Conservation (phyloP, 495 filamentous ascomycete species). For the Glarea lozoyensis region DNA sequence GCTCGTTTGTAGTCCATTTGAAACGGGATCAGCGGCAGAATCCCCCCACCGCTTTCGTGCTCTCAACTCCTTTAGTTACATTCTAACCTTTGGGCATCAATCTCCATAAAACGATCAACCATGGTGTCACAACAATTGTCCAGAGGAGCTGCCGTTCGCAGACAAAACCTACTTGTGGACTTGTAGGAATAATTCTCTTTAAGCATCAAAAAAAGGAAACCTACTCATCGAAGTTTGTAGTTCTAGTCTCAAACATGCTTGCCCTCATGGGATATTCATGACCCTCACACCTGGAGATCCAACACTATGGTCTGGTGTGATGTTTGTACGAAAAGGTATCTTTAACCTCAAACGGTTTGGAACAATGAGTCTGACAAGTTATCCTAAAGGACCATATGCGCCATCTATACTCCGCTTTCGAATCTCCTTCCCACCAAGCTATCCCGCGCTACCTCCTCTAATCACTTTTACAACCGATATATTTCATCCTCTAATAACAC, state of each 20-base stretch:
- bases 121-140: conserved; percentile 16
- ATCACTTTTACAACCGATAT: conserved; percentile 85
- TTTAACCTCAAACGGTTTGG: not conserved
- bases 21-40: conserved; percentile 1
- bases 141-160: conserved; percentile 22
- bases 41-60: not conserved
- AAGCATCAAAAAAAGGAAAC: not conserved
- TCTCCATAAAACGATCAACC: too few relatives aligned
- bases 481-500: conserved; percentile 88
- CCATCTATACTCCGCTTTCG: conserved; percentile 83
- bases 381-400: conserved; percentile 71
- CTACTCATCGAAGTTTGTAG: conserved; percentile 35
- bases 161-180: conserved; percentile 67
- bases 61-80: too few relatives aligned
- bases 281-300: conserved; percentile 74
- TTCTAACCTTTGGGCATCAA: too few relatives aligned
- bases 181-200: conserved; percentile 45
- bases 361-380: not conserved
- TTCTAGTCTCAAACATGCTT: conserved; percentile 68
- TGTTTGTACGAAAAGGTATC: conserved; percentile 80
- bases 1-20: not conserved
- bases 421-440: conserved; percentile 73
- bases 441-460: conserved; percentile 70
- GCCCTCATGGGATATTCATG: conserved; percentile 79
- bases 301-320: conserved; percentile 74